These are phyloP conservation scores for Delitschia confertaspora DNA, from an alignment of 495 filamentous ascomycete genomes.

Conservation along the genomic window DNA sequence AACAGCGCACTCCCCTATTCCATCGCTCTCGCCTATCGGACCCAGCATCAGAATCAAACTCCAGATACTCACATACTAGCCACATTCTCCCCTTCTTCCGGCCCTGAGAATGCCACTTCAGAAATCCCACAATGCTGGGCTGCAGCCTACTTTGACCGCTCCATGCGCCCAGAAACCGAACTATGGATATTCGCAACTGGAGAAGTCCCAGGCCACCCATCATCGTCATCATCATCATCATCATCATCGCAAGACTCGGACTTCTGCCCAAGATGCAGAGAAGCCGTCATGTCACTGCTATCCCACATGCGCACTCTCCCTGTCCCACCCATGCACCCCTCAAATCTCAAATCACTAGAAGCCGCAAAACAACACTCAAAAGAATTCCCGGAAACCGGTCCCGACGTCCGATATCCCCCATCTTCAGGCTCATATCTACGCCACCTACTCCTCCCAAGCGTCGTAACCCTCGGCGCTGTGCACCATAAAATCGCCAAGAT, in stretches of 20 bases:
- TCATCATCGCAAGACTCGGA: background rate
- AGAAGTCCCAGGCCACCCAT: slow-evolving; percentile 16
- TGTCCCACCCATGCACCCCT: slow-evolving; percentile 6
- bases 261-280: slow-evolving; percentile 11
- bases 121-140: slow-evolving; percentile 26
- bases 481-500: slow-evolving; percentile 14
- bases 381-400: slow-evolving; percentile 15
- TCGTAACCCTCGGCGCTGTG: slow-evolving; percentile 19
- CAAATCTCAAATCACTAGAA: background rate
- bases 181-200: slow-evolving; percentile 30
- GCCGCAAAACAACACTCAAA: slow-evolving; percentile 13
- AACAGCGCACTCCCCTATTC: slow-evolving; percentile 26
- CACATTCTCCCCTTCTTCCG: slow-evolving; percentile 16
- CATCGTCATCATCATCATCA: background rate
- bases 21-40: slow-evolving; percentile 30
- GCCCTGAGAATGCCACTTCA: background rate
- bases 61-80: slow-evolving; percentile 24
- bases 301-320: slow-evolving; percentile 11
- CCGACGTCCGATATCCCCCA: slow-evolving; percentile 6
- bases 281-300: slow-evolving; percentile 2
- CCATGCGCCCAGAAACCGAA: slow-evolving; percentile 33
- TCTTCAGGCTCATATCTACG: slow-evolving; percentile 4
- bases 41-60: slow-evolving; percentile 24
- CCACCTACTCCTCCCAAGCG: slow-evolving; percentile 12
- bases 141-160: slow-evolving; percentile 33